Percentiles rank a stretch among this genome's conserved stretches.
These are phyloP conservation scores for Dionaea muscipula DNA, from an alignment of 179 eudicot genomes.

Conservation along the genomic window DNA sequence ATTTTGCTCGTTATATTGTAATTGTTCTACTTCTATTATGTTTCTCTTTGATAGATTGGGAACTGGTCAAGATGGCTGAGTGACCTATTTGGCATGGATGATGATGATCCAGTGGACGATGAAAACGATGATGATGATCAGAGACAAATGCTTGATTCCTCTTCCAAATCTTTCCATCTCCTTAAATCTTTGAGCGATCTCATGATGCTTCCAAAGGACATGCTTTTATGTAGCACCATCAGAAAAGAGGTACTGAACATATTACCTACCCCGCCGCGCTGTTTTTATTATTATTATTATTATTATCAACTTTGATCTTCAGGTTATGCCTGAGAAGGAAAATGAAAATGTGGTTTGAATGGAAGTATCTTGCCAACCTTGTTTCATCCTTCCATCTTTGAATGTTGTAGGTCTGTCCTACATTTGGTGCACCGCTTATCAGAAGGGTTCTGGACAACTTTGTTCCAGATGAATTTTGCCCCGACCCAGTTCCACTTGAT, in stretches of 20 bases:
- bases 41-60: conserved; percentile 43
- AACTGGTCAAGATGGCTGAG: conserved; percentile 87
- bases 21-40: background rate
- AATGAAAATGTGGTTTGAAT: background rate
- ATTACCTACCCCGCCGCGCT: too few relatives aligned
- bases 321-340: too few relatives aligned
- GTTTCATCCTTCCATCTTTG: background rate
- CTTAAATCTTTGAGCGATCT: conserved; percentile 87
- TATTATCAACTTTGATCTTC: too few relatives aligned
- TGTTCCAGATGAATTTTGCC: conserved; percentile 85
- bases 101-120: conserved; percentile 44
- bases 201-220: conserved; percentile 93
- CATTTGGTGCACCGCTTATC: conserved; percentile 46
- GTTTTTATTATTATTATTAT: too few relatives aligned
- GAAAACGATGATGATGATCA: conserved; percentile 12
- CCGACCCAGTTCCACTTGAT: conserved; percentile 50
- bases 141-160: conserved; percentile 19
- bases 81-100: conserved; percentile 83
- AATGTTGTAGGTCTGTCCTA: conserved; percentile 62
- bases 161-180: conserved; percentile 65
- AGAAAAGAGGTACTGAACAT: conserved; percentile 50
- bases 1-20: background rate
- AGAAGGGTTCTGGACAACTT: conserved; percentile 53
- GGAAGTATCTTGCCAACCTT: background rate
- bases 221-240: conserved; percentile 53